Base-by-base conservation (phyloP, 2,329 filamentous ascomycete species). In the Colletotrichum trifolii region DNA sequence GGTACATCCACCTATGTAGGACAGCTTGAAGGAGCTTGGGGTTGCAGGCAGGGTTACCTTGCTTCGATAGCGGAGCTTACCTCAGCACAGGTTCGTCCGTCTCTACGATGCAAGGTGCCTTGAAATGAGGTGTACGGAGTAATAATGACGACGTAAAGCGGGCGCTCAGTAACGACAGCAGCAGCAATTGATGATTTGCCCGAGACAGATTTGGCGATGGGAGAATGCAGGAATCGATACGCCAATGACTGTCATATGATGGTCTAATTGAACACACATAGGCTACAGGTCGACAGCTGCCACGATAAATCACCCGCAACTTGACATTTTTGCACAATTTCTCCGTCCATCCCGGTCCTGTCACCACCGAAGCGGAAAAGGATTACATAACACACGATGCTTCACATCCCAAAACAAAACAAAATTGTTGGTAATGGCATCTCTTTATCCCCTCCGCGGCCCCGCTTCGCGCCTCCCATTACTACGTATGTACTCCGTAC, bases 391-490 rank as follows among this genome's bases (percentile, higher is more conserved):
- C 43, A 15, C 8, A 15, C 8, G 8, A 45, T 46, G 15, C 43
- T 3, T 40, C 43, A 49, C 54, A 35, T 47, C 35, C 13, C 46
- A 46, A 33, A 55, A 42, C 17, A 10, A 13, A 25, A 36, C 49
- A 25, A n/a, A 13, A 4, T 53, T 35, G 9, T 43, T 25, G 40
- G 33, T 45, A n/a, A 49, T 42, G 54, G 40, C 46, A 58, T 52
- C 40, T 62, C 46, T 45, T 12, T 9, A n/a, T 12, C 35, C 25
- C 15, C 53, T 56, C 52, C 59, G 53, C 59, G 46, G 58, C 59
- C 52, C 46, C 59, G 39, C 59, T 39, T 36, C 35, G 50, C 43
- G 8, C 25, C 15, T 49, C 9, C 49, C n/a, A 15, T 17, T 8
- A 9, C 43, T n/a, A 2, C 17, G 17, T 17, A 46, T 43, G 40